Base-by-base conservation (phyloP, 1,284 basidiomycete species). In the Cryptococcus sp. region DNA sequence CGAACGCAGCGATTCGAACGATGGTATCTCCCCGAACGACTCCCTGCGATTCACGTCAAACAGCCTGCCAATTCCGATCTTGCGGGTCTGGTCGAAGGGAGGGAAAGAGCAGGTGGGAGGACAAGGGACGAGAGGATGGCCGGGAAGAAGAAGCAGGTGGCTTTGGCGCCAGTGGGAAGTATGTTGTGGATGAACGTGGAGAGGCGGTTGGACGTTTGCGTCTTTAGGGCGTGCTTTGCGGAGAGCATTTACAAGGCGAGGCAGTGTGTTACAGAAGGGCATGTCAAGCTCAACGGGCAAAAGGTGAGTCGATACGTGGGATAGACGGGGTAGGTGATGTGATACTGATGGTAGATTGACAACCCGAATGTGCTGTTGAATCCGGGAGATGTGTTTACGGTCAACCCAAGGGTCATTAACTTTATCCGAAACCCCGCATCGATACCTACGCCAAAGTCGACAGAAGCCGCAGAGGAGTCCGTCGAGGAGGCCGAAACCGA, bases 141-240 rank as follows among this genome's bases (percentile, higher is more conserved):
- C 43, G 74, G 74, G 36, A 71, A 76, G 57, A 81, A 82, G 58
- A 80, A 82, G 60, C 76, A 80, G 54, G 71, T 72, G 57, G 81
- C 50, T 1, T 51, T 47, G 58, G 82, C 85, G 4, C 87, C 87
- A 2, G 83, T 94, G 16, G 87, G 86, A 43, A 88, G 86, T 67
- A 80, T 97, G 78, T 91, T 97, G 86, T 88, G 90, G 68, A 73
- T 80, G 1, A 87, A 94, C 71, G 80, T 97, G n/a, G 95, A 99
- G 78, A 80, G 93, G 59, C 74, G 95, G 65, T 79, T 98, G 63
- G 95, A 99, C 64, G 85, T 90, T 31, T 82, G 93, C 65, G 77
- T 98, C 45, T 97, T 97, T 74, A 78, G 95, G 48, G 82, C 82
- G 53, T 97, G 94, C 73, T 87, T 99, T 63, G 88, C 87, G 25